Evolutionary conservation across 768 basidiomycete species (phyloP).

Genomic region (Chalciporus piperatus): DNA sequence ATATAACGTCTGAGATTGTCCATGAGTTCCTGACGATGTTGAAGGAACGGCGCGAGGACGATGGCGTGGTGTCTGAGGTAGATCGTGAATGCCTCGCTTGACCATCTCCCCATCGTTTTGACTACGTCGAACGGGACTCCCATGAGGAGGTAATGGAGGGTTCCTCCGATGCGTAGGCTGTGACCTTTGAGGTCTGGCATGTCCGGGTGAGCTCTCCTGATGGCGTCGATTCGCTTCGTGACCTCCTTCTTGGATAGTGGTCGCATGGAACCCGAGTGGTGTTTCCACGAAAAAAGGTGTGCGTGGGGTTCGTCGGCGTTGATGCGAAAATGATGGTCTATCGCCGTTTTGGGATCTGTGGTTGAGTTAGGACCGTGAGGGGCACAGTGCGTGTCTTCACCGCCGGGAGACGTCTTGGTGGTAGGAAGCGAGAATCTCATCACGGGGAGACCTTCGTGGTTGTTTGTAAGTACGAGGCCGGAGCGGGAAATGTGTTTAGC

Average conservation of each 20-base stretch:
- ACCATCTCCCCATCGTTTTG: conserved; percentile 35
- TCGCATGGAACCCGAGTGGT: no score
- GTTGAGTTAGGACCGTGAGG: no score
- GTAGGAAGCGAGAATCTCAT: no score
- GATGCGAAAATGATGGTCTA: no score
- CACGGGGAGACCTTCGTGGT: no score
- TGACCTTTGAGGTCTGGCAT: conserved; percentile 20
- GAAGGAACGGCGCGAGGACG: conserved; percentile 28
- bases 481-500: no score
- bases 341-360: no score
- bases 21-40: not conserved
- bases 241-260: conserved; percentile 12
- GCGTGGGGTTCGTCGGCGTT: no score
- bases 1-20: not conserved
- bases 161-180: conserved; percentile 30
- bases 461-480: no score
- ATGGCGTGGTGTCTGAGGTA: conserved; percentile 31
- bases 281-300: no score
- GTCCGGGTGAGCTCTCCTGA: not conserved
- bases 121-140: conserved; percentile 33
- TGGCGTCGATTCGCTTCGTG: conserved; percentile 14
- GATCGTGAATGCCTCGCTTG: conserved; percentile 25
- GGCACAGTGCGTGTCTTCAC: no score
- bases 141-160: conserved; percentile 25
- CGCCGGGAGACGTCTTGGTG: no score